Percentiles rank a stretch among this genome's conserved stretches.
phyloP scores from a whole-genome alignment of 1,284 basidiomycete species.

The Peniophora sp. region DNA sequence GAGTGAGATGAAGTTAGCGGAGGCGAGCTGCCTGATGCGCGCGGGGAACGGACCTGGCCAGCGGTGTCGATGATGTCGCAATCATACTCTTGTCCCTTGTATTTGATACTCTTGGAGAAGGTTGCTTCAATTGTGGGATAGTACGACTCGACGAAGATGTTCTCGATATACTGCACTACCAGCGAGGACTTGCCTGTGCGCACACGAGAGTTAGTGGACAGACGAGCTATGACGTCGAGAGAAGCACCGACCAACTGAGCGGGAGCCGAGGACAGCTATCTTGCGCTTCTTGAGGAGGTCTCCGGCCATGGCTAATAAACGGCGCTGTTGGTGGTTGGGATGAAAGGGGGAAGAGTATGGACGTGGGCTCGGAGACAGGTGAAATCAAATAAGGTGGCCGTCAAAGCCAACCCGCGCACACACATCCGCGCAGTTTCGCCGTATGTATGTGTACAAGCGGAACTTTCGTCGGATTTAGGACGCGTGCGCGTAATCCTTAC shows the following conservation, averaged over 20 bases:
- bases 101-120: slow-evolving; percentile 78
- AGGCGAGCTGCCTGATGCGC: background rate
- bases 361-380: slow-evolving; percentile 8
- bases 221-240: slow-evolving; percentile 12
- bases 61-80: slow-evolving; percentile 99
- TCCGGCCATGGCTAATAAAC: slow-evolving; percentile 30
- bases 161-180: slow-evolving; percentile 67
- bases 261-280: slow-evolving; percentile 75
- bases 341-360: slow-evolving; percentile 11
- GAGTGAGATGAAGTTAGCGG: slow-evolving; percentile 1
- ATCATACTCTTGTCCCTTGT: slow-evolving; percentile 82
- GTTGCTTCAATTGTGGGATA: slow-evolving; percentile 94
- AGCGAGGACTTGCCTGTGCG: slow-evolving; percentile 73
- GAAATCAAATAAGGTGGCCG: too few species aligned
- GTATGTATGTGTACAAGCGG: too few species aligned
- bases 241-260: slow-evolving; percentile 62
- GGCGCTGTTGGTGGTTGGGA: slow-evolving; percentile 1
- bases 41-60: slow-evolving; percentile 60
- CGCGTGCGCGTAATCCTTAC: too few species aligned
- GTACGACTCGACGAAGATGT: slow-evolving; percentile 72
- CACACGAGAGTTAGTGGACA: slow-evolving; percentile 6
- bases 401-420: too few species aligned
- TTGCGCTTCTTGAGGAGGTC: slow-evolving; percentile 77
- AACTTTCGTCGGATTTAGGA: too few species aligned
- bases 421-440: too few species aligned